Conservation (phyloP, 106 monocot species). For the Apostasia ramifera region DNA sequence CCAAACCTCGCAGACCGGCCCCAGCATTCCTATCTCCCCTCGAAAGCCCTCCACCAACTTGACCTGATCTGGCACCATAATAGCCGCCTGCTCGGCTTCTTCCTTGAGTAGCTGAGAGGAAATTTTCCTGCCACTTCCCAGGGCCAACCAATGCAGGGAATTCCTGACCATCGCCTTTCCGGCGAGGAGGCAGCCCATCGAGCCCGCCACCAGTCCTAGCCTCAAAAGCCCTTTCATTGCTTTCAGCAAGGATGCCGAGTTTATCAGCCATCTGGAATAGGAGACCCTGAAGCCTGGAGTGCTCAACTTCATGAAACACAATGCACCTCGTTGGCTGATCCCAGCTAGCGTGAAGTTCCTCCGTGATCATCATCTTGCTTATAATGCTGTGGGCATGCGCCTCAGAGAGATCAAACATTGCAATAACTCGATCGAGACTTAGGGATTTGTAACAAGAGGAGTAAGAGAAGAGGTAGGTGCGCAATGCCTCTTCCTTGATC, state of each 20-base stretch:
- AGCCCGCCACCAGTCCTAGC: slow-evolving; percentile 75
- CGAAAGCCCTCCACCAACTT: slow-evolving; percentile 20
- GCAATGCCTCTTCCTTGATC: slow-evolving; percentile 79
- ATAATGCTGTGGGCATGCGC: slow-evolving; percentile 56
- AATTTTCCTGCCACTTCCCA: slow-evolving; percentile 84
- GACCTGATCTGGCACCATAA: slow-evolving; percentile 21
- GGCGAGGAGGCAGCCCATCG: slow-evolving; percentile 61
- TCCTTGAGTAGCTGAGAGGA: slow-evolving; percentile 25
- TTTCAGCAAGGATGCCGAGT: slow-evolving; percentile 70
- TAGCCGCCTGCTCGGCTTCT: slow-evolving; percentile 33
- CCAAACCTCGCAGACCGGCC: slow-evolving; percentile 6
- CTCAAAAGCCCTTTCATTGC: slow-evolving; percentile 86
- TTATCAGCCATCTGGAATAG: slow-evolving; percentile 88
- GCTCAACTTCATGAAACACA: slow-evolving; percentile 75
- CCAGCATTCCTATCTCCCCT: slow-evolving; percentile 19
- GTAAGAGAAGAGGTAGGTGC: slow-evolving; percentile 75
- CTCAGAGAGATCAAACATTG: slow-evolving; percentile 68
- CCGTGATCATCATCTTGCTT: slow-evolving; percentile 87
- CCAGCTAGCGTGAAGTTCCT: slow-evolving; percentile 94
- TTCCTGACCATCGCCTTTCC: slow-evolving; percentile 61
- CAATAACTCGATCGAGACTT: slow-evolving; percentile 58
- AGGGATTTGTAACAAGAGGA: slow-evolving; percentile 77
- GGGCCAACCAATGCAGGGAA: slow-evolving; percentile 16
- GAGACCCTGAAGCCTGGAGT: slow-evolving; percentile 69
- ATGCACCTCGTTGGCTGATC: slow-evolving; percentile 77